These are phyloP conservation scores for Haematococcus sp. DNA, from an alignment of 139 green algal genomes.

Conservation along the genomic window DNA sequence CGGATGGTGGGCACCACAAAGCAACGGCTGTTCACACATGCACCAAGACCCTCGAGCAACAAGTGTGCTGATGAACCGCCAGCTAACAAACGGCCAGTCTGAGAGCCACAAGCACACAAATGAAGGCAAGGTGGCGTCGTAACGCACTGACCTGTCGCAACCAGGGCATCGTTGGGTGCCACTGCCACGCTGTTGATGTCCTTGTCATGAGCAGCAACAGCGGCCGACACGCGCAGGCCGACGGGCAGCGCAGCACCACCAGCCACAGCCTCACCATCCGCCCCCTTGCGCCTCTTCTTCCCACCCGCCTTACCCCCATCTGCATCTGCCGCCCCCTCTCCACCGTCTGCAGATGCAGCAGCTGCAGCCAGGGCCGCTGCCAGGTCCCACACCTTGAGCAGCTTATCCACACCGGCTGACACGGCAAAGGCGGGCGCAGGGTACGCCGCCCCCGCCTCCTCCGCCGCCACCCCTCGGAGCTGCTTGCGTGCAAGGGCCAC, in stretches of 20 bases:
- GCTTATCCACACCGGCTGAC: slow-evolving; percentile 80
- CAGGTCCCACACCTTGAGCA: slow-evolving; percentile 85
- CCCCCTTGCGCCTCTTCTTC: neutral
- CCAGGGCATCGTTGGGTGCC: slow-evolving; percentile 71
- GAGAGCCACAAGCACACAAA: too few relatives aligned
- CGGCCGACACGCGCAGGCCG: slow-evolving; percentile 57
- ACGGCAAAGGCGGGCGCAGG: slow-evolving; percentile 54
- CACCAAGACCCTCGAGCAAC: too few relatives aligned
- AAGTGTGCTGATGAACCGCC: too few relatives aligned
- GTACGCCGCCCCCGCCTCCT: too few relatives aligned
- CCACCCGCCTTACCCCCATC: neutral
- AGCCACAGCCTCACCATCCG: neutral
- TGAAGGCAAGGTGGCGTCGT: too few relatives aligned
- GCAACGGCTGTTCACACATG: too few relatives aligned
- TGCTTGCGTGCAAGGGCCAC: slow-evolving; percentile 68
- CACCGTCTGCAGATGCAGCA: slow-evolving; percentile 8
- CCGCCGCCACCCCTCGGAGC: neutral
- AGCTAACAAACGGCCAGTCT: too few relatives aligned
- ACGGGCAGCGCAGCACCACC: neutral
- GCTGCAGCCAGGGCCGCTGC: neutral
- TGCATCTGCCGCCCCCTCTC: neutral
- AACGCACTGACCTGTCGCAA: slow-evolving; percentile 47
- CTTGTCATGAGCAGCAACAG: slow-evolving; percentile 94
- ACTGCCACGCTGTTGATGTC: slow-evolving; percentile 93
- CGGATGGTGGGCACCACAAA: too few relatives aligned